A percentile compares a stretch with the other conserved stretches of the same genome.
These are phyloP conservation scores for Penicillium sp. DNA, from an alignment of 2,329 filamentous ascomycete species.

Conservation along the genomic window DNA sequence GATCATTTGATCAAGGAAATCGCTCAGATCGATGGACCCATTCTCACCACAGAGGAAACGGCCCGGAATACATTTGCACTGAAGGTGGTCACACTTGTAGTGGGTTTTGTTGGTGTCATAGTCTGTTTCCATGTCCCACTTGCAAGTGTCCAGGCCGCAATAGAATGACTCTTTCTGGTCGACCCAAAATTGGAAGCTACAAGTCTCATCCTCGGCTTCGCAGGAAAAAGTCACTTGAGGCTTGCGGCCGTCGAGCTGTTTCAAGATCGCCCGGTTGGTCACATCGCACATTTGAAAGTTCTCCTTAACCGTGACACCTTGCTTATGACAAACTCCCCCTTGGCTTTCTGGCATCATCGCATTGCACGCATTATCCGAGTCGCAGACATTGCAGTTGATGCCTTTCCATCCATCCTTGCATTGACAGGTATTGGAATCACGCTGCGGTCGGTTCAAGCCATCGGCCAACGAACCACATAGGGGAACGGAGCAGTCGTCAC, in stretches of 20 bases:
- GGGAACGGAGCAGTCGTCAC: constrained; percentile 88
- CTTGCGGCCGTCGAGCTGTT: constrained; percentile 77
- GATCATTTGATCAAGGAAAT: constrained; percentile 80
- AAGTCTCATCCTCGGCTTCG: constrained; percentile 68
- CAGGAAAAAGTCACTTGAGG: constrained; percentile 96
- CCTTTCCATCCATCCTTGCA: constrained; percentile 94
- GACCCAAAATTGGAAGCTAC: constrained; percentile 99
- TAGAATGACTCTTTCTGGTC: constrained; percentile 94
- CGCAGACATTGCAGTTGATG: constrained; percentile 97
- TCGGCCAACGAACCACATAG: constrained; percentile 85
- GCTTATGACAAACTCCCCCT: constrained; percentile 86
- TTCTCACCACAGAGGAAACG: constrained; percentile 92
- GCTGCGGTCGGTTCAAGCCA: constrained; percentile 72
- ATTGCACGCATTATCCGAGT: constrained; percentile 76
- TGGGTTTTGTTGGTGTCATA: constrained; percentile 73
- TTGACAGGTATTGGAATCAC: constrained; percentile 68
- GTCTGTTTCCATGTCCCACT: constrained; percentile 66
- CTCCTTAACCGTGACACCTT: constrained; percentile 84
- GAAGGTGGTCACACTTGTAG: constrained; percentile 80
- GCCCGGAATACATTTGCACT: constrained; percentile 83
- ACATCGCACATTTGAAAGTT: constrained; percentile 99
- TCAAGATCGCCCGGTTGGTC: constrained; percentile 89
- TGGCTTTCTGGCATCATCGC: constrained; percentile 79
- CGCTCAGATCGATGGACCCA: constrained; percentile 85
- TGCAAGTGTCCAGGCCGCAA: constrained; percentile 80